A percentile compares a stretch with the other conserved stretches of the same genome.
Conservation (phyloP, 208 protist genomes). For the Trypanosoma caninum region DNA sequence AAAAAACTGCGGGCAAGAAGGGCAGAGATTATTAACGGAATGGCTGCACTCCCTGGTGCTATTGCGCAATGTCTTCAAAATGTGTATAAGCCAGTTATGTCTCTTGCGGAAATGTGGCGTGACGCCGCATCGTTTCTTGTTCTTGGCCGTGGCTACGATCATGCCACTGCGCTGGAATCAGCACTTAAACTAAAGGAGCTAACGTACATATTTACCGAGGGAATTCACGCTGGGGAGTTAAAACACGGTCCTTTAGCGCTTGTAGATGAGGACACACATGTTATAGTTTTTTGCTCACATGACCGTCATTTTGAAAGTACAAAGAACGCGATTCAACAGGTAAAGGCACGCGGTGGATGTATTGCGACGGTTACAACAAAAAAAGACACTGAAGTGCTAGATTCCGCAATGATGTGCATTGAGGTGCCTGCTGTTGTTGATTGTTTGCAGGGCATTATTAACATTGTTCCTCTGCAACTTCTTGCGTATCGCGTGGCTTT, state of each 20-base stretch:
- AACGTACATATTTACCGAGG: constrained; percentile 97
- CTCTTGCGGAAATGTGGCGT: constrained; percentile 64
- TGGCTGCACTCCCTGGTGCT: constrained; percentile 50
- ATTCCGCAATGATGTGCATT: constrained; percentile 25
- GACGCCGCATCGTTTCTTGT: constrained; percentile 66
- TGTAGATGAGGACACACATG: constrained; percentile 90
- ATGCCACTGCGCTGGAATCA: constrained; percentile 92
- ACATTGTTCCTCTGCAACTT: constrained; percentile 96
- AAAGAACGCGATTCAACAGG: constrained; percentile 89
- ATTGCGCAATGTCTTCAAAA: constrained; percentile 63
- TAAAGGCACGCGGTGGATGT: constrained; percentile 79
- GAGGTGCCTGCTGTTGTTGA: constrained; percentile 82
- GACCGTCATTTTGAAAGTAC: constrained; percentile 70
- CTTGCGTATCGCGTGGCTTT: constrained; percentile 95
- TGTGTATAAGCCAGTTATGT: constrained; percentile 47
- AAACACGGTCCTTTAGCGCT: constrained; percentile 98
- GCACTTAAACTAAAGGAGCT: constrained; percentile 98
- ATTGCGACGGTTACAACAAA: constrained; percentile 74
- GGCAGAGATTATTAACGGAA: constrained; percentile 57
- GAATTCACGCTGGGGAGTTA: constrained; percentile 94
- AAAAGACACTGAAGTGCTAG: constrained; percentile 50
- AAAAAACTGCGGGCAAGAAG: constrained; percentile 39
- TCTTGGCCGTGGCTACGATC: constrained; percentile 92
- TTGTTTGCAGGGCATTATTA: constrained; percentile 89
- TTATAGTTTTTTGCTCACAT: constrained; percentile 89